Conservation (phyloP, 2,329 filamentous ascomycete species). For the Arthrobotrys entomopaga region DNA sequence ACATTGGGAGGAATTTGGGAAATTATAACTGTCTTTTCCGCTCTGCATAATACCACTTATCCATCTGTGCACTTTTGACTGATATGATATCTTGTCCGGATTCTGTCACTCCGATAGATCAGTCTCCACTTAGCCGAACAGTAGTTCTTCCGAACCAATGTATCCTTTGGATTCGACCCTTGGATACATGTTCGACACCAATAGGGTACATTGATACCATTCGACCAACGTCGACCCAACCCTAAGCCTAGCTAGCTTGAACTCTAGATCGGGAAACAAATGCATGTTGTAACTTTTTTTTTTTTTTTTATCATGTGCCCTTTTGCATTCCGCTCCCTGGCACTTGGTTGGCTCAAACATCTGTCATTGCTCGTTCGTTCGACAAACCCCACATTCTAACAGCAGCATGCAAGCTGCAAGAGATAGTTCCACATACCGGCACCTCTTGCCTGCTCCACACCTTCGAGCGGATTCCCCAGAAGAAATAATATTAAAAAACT, state of each 20-base stretch:
- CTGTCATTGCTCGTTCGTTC: background rate
- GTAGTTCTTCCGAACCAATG: too few relatives aligned
- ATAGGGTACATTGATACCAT: too few relatives aligned
- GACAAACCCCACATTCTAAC: slow-evolving; percentile 42
- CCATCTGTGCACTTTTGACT: too few relatives aligned
- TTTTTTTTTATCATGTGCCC: slow-evolving; percentile 38
- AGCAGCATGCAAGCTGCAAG: slow-evolving; percentile 25
- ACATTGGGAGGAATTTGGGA: background rate
- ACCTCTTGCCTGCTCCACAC: slow-evolving; percentile 9
- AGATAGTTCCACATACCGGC: slow-evolving; percentile 16
- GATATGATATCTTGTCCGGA: too few relatives aligned
- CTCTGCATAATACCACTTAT: background rate
- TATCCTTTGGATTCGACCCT: too few relatives aligned
- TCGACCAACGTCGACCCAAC: too few relatives aligned
- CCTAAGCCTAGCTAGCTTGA: background rate
- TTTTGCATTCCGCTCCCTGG: slow-evolving; percentile 31
- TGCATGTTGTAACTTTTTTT: background rate
- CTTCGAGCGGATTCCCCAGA: background rate
- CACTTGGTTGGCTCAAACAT: slow-evolving; percentile 37
- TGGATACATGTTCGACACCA: too few relatives aligned
- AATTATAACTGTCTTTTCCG: slow-evolving; percentile 36
- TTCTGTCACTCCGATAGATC: too few relatives aligned
- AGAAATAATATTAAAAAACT: background rate
- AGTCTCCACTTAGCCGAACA: background rate
- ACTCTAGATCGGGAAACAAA: background rate